These are phyloP conservation scores for Xylariaceae sp. DNA, from an alignment of 2,329 filamentous ascomycete genomes.

Conservation along the genomic window DNA sequence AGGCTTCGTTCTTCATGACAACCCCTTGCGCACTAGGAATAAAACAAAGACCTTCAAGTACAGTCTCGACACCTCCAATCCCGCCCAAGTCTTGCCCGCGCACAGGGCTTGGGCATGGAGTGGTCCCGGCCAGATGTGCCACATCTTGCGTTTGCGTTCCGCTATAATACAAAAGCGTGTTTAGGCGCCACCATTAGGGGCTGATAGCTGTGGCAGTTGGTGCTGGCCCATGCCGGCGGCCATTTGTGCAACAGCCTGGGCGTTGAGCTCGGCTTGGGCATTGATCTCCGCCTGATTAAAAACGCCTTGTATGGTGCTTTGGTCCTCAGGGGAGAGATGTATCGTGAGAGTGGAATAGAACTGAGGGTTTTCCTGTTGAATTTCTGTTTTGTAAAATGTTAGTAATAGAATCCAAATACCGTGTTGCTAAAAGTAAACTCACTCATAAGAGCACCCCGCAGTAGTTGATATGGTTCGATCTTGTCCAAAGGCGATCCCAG, in stretches of 20 bases:
- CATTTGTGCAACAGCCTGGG: conserved; percentile 21
- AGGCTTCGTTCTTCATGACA: conserved; percentile 5
- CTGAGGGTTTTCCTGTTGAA: conserved; percentile 86
- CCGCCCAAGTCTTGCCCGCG: background rate
- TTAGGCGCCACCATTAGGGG: conserved; percentile 21
- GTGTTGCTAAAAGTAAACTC: conserved; percentile 38
- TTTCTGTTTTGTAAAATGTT: conserved; percentile 46
- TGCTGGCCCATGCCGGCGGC: conserved; percentile 12
- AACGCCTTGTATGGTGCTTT: conserved; percentile 22
- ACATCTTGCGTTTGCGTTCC: background rate
- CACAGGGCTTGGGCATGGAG: background rate
- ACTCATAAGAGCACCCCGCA: conserved; percentile 79
- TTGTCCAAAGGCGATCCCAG: conserved; percentile 93
- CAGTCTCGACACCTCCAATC: background rate
- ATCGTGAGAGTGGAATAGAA: conserved; percentile 77
- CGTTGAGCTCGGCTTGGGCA: conserved; percentile 23
- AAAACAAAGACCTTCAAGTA: background rate
- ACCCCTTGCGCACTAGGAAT: conserved; percentile 4
- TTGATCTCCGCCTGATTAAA: conserved; percentile 25
- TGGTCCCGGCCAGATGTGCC: background rate
- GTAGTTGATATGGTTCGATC: conserved; percentile 87
- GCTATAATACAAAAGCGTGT: background rate
- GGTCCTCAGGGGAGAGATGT: conserved; percentile 26
- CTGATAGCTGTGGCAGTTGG: conserved; percentile 1
- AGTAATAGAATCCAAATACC: background rate